A percentile compares a stretch with the other conserved stretches of the same genome.
phyloP scores from a whole-genome alignment of 768 basidiomycete genomes.

The Termitomyces sp. region DNA sequence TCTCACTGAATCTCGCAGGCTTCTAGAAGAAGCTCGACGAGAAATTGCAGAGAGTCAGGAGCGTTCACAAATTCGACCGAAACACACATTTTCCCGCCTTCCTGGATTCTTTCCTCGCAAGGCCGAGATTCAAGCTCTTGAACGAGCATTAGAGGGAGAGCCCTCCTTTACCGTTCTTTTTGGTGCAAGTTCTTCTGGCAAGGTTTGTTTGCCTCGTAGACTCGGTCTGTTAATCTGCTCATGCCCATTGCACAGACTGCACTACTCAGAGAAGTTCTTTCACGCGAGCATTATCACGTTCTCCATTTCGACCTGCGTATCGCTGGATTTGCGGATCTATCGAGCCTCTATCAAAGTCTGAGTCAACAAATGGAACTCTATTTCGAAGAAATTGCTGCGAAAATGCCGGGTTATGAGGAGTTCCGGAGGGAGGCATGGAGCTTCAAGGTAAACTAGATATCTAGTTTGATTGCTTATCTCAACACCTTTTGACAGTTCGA shows the following conservation, averaged over 20 bases:
- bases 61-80: slow-evolving; percentile 58
- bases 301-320: slow-evolving; percentile 82
- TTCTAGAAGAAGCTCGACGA: slow-evolving; percentile 72
- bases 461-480: background rate
- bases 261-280: slow-evolving; percentile 72
- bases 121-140: slow-evolving; percentile 60
- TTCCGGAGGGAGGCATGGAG: slow-evolving; percentile 73
- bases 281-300: slow-evolving; percentile 64
- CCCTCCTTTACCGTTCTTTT: slow-evolving; percentile 79
- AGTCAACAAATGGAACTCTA: slow-evolving; percentile 80
- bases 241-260: slow-evolving; percentile 52
- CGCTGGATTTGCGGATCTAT: slow-evolving; percentile 76
- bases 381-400: slow-evolving; percentile 59
- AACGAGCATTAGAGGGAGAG: slow-evolving; percentile 60
- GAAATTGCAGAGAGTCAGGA: slow-evolving; percentile 70
- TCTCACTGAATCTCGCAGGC: slow-evolving; percentile 68
- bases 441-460: slow-evolving; percentile 57
- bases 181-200: slow-evolving; percentile 78
- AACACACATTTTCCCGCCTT: slow-evolving; percentile 73
- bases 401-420: slow-evolving; percentile 57
- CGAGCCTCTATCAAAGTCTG: slow-evolving; percentile 71
- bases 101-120: slow-evolving; percentile 71
- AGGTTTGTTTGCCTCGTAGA: slow-evolving; percentile 35
- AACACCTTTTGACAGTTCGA: slow-evolving; percentile 50
- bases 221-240: background rate